A percentile compares a stretch with the other conserved stretches of the same genome.
Evolutionary conservation across 106 monocot species (phyloP).

Genomic region (Narthecium ossifragum): DNA sequence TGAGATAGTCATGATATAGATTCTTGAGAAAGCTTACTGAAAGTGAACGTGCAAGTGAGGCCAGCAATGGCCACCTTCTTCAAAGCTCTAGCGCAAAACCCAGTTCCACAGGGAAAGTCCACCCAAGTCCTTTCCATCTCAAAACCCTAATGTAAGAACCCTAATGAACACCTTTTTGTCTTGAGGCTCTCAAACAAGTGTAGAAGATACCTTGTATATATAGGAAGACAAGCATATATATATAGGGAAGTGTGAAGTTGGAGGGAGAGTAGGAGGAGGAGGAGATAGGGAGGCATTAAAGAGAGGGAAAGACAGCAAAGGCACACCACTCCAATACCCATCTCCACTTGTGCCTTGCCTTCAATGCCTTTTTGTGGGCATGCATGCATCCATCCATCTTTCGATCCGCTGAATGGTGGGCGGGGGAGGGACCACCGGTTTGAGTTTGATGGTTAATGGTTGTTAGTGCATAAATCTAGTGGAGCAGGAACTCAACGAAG

Average conservation of each 20-base stretch:
- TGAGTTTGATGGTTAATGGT: no score
- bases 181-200: no score
- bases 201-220: no score
- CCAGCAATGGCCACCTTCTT: constrained; percentile 22
- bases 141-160: background rate
- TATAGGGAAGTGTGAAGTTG: background rate
- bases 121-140: constrained; percentile 4
- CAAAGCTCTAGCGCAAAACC: constrained; percentile 11
- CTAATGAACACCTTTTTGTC: background rate
- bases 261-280: background rate
- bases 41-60: constrained; percentile 33
- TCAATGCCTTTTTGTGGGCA: background rate
- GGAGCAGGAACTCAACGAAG: no score
- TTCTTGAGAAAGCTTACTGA: constrained; percentile 19
- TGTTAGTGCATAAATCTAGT: no score
- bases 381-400: no score
- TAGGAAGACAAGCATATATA: background rate
- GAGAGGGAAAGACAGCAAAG: background rate
- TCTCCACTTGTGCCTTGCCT: background rate
- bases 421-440: no score
- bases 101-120: background rate
- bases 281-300: no score
- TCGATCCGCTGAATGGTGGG: no score
- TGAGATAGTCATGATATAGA: background rate
- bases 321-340: background rate